A percentile compares a stretch with the other conserved stretches of the same genome.
phyloP scores from a whole-genome alignment of 768 basidiomycete genomes.

The Trametes coccinea region DNA sequence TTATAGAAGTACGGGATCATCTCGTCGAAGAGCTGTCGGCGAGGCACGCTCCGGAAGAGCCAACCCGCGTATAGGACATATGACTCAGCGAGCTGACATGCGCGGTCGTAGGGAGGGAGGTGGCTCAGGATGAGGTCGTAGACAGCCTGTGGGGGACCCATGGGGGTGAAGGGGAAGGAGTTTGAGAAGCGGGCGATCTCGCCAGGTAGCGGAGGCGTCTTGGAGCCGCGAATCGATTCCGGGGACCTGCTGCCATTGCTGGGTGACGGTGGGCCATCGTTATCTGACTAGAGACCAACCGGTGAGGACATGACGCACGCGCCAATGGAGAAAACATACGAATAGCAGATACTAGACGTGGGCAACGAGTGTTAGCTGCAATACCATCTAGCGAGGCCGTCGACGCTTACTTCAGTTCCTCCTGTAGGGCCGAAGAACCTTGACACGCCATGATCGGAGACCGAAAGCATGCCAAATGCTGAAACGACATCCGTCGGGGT shows the following conservation, averaged over 20 bases:
- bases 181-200: slow-evolving; percentile 51
- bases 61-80: slow-evolving; percentile 53
- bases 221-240: slow-evolving; percentile 31
- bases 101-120: slow-evolving; percentile 55
- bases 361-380: slow-evolving; percentile 5
- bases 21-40: slow-evolving; percentile 61
- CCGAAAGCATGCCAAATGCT: slow-evolving; percentile 64
- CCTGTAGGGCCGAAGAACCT: slow-evolving; percentile 78
- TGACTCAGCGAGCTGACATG: slow-evolving; percentile 43
- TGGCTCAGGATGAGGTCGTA: slow-evolving; percentile 52
- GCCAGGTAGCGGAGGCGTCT: slow-evolving; percentile 33
- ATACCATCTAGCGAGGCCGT: neutral
- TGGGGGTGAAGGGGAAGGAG: slow-evolving; percentile 65
- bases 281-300: slow-evolving; percentile 18
- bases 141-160: slow-evolving; percentile 48
- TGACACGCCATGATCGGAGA: slow-evolving; percentile 66
- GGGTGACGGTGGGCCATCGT: slow-evolving; percentile 17
- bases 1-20: slow-evolving; percentile 60
- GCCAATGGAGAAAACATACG: slow-evolving; percentile 10
- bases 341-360: slow-evolving; percentile 23
- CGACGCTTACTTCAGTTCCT: slow-evolving; percentile 58
- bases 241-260: slow-evolving; percentile 29
- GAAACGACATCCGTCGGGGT: slow-evolving; percentile 49
- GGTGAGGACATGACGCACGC: slow-evolving; percentile 2
- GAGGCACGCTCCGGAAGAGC: slow-evolving; percentile 51